Conservation (phyloP, 176 grass and related monocot genomes). For the Poa annua region DNA sequence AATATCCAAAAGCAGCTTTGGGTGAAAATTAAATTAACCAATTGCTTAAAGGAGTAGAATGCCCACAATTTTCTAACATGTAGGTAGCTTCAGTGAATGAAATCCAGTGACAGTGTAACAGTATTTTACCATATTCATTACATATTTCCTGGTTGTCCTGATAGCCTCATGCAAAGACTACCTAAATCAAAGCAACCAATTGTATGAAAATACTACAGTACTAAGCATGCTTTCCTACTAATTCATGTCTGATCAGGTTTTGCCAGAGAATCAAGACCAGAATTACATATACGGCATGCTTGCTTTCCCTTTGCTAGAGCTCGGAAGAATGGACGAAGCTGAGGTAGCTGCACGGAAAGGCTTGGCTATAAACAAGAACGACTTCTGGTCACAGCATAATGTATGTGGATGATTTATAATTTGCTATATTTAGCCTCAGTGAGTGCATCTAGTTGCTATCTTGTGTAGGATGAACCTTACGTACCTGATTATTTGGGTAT, state of each 20-base stretch:
- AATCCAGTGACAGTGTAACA: not conserved
- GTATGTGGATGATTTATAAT: constrained; percentile 38
- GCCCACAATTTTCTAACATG: not conserved
- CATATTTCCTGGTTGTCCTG: not conserved
- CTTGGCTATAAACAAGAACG: constrained; percentile 66
- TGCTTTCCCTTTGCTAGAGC: constrained; percentile 74
- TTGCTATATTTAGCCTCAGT: not conserved
- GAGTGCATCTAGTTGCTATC: not conserved
- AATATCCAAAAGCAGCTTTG: not conserved
- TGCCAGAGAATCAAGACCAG: constrained; percentile 61
- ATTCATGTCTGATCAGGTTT: constrained; percentile 54
- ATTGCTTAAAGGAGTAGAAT: not conserved
- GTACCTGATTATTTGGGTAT: not conserved
- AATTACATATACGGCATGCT: constrained; percentile 79
- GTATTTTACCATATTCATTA: not conserved
- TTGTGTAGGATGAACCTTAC: not conserved
- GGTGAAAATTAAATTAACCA: not conserved
- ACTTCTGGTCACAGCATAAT: constrained; percentile 78
- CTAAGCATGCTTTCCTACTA: not conserved
- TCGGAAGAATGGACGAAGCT: constrained; percentile 69
- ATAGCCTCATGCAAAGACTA: not conserved
- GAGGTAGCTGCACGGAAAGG: constrained; percentile 70
- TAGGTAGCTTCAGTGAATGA: not conserved
- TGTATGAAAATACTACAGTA: not conserved
- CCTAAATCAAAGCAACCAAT: not conserved